Conservation (phyloP, 805 yeast genomes). For the Lipomyces spencermartinsiae region DNA sequence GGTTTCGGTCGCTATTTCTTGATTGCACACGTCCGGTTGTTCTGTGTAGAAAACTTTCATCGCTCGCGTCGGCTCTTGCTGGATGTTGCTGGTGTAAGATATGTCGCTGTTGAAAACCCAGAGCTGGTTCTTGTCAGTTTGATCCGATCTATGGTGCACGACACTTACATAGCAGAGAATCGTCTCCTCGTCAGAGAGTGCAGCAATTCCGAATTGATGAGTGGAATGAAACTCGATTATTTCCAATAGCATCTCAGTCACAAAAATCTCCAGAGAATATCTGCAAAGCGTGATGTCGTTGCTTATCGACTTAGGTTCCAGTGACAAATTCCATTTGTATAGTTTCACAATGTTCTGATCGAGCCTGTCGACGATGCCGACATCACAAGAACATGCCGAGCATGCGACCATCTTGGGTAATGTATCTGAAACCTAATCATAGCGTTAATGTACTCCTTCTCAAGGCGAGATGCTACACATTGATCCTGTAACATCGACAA, state of each 20-base stretch:
- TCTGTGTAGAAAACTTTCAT: constrained; percentile 56
- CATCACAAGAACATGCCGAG: constrained; percentile 9
- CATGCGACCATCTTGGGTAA: background rate
- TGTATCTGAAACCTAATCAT: background rate
- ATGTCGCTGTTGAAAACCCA: constrained; percentile 62
- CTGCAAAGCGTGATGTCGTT: background rate
- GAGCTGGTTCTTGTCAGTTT: constrained; percentile 32
- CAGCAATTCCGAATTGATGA: constrained; percentile 46
- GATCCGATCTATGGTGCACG: background rate
- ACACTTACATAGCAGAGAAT: constrained; percentile 20
- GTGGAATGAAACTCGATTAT: constrained; percentile 53
- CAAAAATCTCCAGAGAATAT: constrained; percentile 18
- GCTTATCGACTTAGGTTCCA: constrained; percentile 38
- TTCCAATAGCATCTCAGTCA: constrained; percentile 50
- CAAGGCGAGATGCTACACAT: background rate
- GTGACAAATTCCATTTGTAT: constrained; percentile 62
- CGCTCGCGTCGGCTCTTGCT: constrained; percentile 43
- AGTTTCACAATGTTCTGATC: constrained; percentile 43
- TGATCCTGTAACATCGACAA: background rate
- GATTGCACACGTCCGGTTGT: background rate
- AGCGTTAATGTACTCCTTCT: background rate
- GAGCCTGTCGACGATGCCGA: background rate
- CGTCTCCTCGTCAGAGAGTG: background rate
- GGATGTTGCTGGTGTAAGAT: constrained; percentile 39
- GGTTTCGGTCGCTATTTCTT: constrained; percentile 44